Base-by-base conservation (phyloP, 257 asterid species). In the Penstemon davidsonii region DNA sequence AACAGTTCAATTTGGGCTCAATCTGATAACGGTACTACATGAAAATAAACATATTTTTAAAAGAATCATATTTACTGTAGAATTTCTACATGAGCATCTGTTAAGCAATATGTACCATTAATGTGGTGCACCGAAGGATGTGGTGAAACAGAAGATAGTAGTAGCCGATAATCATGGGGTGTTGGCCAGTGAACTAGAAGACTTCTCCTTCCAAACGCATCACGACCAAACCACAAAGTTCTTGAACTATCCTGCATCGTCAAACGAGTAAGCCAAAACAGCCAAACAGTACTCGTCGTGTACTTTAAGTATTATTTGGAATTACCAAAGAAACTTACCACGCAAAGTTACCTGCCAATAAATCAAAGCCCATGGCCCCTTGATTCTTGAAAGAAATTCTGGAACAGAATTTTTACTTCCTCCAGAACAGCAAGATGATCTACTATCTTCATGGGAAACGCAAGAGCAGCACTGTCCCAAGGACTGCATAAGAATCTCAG, bases 131-230 rank as follows among this genome's bases (percentile, higher is more conserved):
- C 60, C 38, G 88, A 75, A 57, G 88, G 72, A 74, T 55, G 72
- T 45, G 96, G 96, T 72, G 97, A 88, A 53, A 94, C 99, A 19
- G 99, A 90, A 65, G 97, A 87, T 67, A 94, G 80, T 68, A 94
- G 78, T 33, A 94, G 82, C 59, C 96, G 92, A 64, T 95, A 62
- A 70, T 94, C 97, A 68, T 78, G 78, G 10, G 8, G 46, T 60
- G 97, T 83, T 63, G 99, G 96, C 97, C 97, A 94, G 71, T 91
- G 99, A 73, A 88, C 96, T 70, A 94, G 88, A 76, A 91, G 96
- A 79, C 99, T 94, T 73, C 99, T 79, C 75, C 99, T 83, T 64
- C 99, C 99, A 75, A 94, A 76, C 3, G 99, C 96, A 91, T 94
- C 99, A 68, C 96, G 88, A 73, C 97, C 97, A 68, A 91, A 87